Evolutionary conservation across 73 alveolate genomes (phyloP).

Genomic region (Tetrahymena malaccensis): DNA sequence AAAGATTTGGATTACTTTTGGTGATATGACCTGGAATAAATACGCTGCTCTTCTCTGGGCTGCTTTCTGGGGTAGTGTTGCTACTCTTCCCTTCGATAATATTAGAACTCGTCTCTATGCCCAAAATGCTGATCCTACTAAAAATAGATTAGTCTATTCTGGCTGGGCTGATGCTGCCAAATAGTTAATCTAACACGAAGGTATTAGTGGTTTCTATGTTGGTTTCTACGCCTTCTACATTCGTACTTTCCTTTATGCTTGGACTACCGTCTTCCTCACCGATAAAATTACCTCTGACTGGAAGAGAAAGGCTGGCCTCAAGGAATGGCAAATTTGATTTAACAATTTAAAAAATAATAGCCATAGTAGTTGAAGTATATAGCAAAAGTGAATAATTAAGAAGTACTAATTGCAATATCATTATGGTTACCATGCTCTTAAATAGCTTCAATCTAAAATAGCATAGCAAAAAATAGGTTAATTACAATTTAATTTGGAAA

Average conservation of each 20-base stretch:
- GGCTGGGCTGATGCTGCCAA: constrained; percentile 10
- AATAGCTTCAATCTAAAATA: neutral
- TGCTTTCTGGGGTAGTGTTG: constrained; percentile 13
- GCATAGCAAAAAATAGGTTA: neutral
- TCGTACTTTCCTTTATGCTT: constrained; percentile 17
- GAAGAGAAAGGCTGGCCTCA: constrained; percentile 37
- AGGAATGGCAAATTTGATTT: constrained; percentile 48
- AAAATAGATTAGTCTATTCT: constrained; percentile 17
- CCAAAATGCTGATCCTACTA: constrained; percentile 27
- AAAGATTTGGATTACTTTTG: constrained; percentile 30
- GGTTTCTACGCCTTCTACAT: constrained; percentile 18
- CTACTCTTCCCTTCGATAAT: constrained; percentile 38
- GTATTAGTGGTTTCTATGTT: constrained; percentile 9
- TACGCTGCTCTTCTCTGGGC: constrained; percentile 35
- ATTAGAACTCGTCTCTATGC: constrained; percentile 16
- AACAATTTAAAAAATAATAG: neutral
- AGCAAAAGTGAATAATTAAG: neutral
- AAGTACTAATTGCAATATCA: neutral
- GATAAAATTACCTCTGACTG: constrained; percentile 9
- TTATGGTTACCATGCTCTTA: neutral
- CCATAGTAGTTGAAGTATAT: constrained; percentile 5
- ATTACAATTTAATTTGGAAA: neutral
- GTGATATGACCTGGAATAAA: constrained; percentile 32
- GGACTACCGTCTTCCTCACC: constrained; percentile 12
- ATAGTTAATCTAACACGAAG: constrained; percentile 2